These are phyloP conservation scores for Malassezia caprae DNA, from an alignment of 1,284 basidiomycete species.

Conservation along the genomic window DNA sequence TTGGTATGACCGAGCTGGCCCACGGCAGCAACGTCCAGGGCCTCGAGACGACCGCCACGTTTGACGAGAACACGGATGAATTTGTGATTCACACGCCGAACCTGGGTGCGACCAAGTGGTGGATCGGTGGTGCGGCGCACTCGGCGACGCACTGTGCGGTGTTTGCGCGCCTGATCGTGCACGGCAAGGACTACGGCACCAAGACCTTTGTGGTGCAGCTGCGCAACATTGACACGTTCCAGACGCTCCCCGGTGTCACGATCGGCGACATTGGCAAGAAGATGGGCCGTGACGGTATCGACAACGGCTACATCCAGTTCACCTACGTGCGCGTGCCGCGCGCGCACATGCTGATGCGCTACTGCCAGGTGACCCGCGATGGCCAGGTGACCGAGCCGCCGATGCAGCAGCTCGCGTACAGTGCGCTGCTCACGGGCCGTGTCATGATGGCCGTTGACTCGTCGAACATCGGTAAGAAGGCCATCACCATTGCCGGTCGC, in stretches of 20 bases:
- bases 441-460: slow-evolving; percentile 55
- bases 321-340: slow-evolving; percentile 56
- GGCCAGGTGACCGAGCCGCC: slow-evolving; percentile 52
- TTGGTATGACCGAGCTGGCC: slow-evolving; percentile 54
- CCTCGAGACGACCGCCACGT: slow-evolving; percentile 56
- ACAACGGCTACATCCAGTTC: slow-evolving; percentile 51
- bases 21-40: slow-evolving; percentile 56
- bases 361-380: slow-evolving; percentile 54
- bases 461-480: slow-evolving; percentile 53
- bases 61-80: slow-evolving; percentile 54
- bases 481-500: slow-evolving; percentile 55
- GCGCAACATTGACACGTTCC: slow-evolving; percentile 52
- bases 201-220: slow-evolving; percentile 57
- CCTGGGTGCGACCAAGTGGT: slow-evolving; percentile 48
- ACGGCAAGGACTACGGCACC: slow-evolving; percentile 54
- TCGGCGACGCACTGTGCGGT: slow-evolving; percentile 56
- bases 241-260: slow-evolving; percentile 51
- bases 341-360: slow-evolving; percentile 57
- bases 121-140: slow-evolving; percentile 55
- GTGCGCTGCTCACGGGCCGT: slow-evolving; percentile 54
- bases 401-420: slow-evolving; percentile 56
- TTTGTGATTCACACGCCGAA: slow-evolving; percentile 55
- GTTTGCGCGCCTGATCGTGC: slow-evolving; percentile 55
- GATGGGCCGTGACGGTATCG: slow-evolving; percentile 56
- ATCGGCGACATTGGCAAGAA: slow-evolving; percentile 58